Percentiles rank a stretch among this genome's conserved stretches.
These are phyloP conservation scores for Cymbopogon citratus DNA, from an alignment of 176 grass and related monocot species.

Conservation along the genomic window DNA sequence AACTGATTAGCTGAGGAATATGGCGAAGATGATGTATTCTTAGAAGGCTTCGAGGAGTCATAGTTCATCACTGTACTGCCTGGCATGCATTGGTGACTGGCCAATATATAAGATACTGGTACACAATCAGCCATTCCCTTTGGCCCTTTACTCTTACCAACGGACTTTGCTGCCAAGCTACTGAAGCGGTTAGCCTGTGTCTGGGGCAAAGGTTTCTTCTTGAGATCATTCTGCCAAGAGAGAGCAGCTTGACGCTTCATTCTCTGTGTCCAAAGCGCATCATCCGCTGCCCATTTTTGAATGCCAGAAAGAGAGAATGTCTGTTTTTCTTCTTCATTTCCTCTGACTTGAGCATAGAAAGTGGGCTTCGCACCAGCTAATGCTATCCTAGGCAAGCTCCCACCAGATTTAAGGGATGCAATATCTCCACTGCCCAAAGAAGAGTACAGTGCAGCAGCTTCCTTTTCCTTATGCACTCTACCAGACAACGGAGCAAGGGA, in stretches of 20 bases:
- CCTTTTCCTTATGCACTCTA: not conserved
- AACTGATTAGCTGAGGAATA: not conserved
- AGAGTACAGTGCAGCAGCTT: not conserved
- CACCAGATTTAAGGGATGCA: not conserved
- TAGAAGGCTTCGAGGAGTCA: not conserved
- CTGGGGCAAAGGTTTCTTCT: not conserved
- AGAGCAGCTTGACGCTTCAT: constrained; percentile 11
- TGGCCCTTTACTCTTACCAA: not conserved
- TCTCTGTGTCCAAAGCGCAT: not conserved
- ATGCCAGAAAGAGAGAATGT: not conserved
- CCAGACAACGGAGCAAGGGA: not conserved
- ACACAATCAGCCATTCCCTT: not conserved
- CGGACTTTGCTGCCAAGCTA: not conserved
- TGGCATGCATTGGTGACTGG: constrained; percentile 1
- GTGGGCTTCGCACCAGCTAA: not conserved
- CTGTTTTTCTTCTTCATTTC: not conserved
- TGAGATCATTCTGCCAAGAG: constrained; percentile 14
- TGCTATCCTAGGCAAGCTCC: not conserved
- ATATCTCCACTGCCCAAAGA: not conserved
- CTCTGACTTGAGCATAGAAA: not conserved
- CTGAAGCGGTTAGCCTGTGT: not conserved
- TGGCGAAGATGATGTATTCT: not conserved
- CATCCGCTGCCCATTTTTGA: not conserved
- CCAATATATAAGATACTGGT: constrained; percentile 7
- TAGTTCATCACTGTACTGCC: constrained; percentile 8